Evolutionary conservation across 2,329 filamentous ascomycete species (phyloP).

Genomic region (Scedosporium dehoogii): DNA sequence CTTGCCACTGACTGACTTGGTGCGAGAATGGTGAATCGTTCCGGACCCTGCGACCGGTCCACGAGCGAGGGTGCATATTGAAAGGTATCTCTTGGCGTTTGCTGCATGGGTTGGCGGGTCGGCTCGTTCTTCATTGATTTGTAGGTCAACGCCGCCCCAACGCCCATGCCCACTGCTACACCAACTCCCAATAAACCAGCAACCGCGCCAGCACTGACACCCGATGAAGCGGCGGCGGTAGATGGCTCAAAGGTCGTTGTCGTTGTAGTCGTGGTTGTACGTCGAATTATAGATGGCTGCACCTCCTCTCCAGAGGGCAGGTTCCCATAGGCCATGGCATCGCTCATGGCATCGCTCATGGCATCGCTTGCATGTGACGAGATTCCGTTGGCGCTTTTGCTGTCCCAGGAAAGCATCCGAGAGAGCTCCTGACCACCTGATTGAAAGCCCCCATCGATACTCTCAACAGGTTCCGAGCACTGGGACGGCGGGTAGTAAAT

Average conservation of each 20-base stretch:
- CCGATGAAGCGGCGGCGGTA: not conserved
- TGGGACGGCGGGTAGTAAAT: too few species aligned
- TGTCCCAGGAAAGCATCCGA: too few species aligned
- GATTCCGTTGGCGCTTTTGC: too few species aligned
- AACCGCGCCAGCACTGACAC: not conserved
- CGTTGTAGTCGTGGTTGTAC: slow-evolving; percentile 1
- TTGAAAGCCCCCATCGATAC: too few species aligned
- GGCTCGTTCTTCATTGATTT: slow-evolving; percentile 7
- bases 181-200: slow-evolving; percentile 9
- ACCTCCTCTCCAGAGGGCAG: not conserved
- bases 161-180: slow-evolving; percentile 7
- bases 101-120: not conserved
- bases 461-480: too few species aligned
- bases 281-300: not conserved
- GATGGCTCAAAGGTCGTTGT: slow-evolving; percentile 4
- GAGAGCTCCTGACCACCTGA: too few species aligned
- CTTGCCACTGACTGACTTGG: not conserved
- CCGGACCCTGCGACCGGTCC: not conserved
- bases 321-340: not conserved
- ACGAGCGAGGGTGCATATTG: not conserved
- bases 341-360: not conserved
- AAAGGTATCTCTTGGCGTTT: not conserved
- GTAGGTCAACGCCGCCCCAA: slow-evolving; percentile 10
- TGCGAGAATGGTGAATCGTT: not conserved
- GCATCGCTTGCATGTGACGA: too few species aligned